Conservation (phyloP, 805 yeast species). For the Suhomyces vadensis region DNA sequence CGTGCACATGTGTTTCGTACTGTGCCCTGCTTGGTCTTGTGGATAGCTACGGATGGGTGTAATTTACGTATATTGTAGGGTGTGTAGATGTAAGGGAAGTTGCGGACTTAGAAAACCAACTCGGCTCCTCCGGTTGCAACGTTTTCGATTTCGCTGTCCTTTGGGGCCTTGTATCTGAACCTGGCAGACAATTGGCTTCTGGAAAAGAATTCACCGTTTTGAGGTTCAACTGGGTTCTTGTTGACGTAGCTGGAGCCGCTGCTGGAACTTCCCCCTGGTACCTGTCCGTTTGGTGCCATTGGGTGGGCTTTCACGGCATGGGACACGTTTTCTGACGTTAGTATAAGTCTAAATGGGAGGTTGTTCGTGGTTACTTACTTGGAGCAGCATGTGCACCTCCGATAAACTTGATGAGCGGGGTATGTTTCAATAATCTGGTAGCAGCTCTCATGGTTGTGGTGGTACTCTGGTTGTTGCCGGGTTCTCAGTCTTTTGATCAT, state of each 20-base stretch:
- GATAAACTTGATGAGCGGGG: constrained; percentile 80
- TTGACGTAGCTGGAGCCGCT: constrained; percentile 18
- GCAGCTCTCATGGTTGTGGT: constrained; percentile 33
- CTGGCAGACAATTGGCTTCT: constrained; percentile 70
- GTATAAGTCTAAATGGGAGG: neutral
- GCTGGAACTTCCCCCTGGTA: constrained; percentile 29
- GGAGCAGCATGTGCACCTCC: constrained; percentile 71
- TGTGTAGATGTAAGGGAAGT: neutral
- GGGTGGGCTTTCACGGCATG: constrained; percentile 37
- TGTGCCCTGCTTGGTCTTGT: neutral
- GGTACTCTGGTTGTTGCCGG: neutral
- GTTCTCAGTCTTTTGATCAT: neutral
- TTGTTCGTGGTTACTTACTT: constrained; percentile 41
- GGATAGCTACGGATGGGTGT: neutral
- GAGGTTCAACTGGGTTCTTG: constrained; percentile 41
- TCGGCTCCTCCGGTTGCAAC: constrained; percentile 86
- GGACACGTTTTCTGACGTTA: constrained; percentile 17
- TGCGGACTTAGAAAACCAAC: constrained; percentile 38
- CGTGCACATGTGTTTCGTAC: neutral
- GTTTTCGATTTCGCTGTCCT: constrained; percentile 70
- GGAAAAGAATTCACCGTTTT: constrained; percentile 48
- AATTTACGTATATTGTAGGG: neutral
- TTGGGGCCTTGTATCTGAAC: constrained; percentile 66
- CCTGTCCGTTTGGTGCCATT: constrained; percentile 44
- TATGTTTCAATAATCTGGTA: constrained; percentile 40